Conservation (phyloP, 371 early-diverging fungal genomes). For the Rhizomucor pusillus region DNA sequence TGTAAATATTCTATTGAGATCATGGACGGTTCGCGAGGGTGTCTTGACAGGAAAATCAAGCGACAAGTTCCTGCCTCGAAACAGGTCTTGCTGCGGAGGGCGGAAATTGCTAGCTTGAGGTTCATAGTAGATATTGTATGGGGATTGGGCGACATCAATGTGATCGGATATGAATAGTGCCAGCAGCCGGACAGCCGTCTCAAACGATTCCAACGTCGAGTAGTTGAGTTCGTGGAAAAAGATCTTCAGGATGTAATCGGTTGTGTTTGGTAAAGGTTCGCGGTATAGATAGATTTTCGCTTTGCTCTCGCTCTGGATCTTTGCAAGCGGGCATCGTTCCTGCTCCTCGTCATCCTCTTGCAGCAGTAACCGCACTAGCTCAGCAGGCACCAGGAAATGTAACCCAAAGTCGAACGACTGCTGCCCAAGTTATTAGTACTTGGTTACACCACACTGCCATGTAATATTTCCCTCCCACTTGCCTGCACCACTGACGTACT, state of each 20-base stretch:
- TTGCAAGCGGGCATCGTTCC: constrained; percentile 5
- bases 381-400: constrained; percentile 12
- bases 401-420: constrained; percentile 3
- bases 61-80: too few species aligned
- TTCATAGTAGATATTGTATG: constrained; percentile 22
- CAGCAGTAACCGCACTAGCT: constrained; percentile 4
- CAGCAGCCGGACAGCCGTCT: constrained; percentile 16
- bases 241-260: constrained; percentile 19
- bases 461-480: constrained; percentile 4
- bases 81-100: too few species aligned
- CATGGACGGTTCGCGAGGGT: too few species aligned
- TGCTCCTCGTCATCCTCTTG: background rate
- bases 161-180: constrained; percentile 13
- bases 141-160: constrained; percentile 18
- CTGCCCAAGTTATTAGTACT: background rate
- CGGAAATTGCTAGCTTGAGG: background rate
- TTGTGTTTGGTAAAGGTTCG: constrained; percentile 14
- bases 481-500: constrained; percentile 5
- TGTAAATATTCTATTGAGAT: too few species aligned
- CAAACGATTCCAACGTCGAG: constrained; percentile 11
- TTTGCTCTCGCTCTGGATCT: constrained; percentile 12
- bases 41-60: too few species aligned
- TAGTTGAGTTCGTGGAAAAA: constrained; percentile 6
- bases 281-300: constrained; percentile 10
- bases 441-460: background rate